phyloP scores from a whole-genome alignment of 176 grass and related monocot genomes.

The Coix lacrymajobi region DNA sequence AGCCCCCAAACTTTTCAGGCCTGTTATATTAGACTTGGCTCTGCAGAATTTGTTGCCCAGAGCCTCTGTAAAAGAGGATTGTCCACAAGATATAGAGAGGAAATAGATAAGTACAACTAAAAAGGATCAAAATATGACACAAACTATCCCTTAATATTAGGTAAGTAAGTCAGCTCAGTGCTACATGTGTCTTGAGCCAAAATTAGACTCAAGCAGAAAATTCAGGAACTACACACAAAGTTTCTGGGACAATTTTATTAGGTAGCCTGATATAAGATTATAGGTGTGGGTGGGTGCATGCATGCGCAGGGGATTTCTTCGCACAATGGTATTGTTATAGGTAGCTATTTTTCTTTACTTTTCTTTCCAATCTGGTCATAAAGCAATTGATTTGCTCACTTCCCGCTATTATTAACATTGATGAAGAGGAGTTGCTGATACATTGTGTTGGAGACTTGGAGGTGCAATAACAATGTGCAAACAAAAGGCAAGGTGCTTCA shows the following conservation, averaged over 20 bases:
- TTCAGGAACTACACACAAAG: not conserved
- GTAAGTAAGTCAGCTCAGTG: not conserved
- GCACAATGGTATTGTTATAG: not conserved
- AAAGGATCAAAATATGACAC: not conserved
- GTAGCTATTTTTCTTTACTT: not conserved
- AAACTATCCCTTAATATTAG: not conserved
- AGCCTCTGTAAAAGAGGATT: conserved; percentile 14
- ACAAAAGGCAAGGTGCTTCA: not conserved
- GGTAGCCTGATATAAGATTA: not conserved
- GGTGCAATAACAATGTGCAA: not conserved
- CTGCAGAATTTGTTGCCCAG: conserved; percentile 3
- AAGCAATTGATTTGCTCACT: not conserved
- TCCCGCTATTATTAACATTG: not conserved
- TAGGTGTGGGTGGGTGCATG: not conserved
- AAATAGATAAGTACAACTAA: not conserved
- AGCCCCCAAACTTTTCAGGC: conserved; percentile 14
- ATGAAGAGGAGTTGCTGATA: not conserved
- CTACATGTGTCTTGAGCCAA: not conserved
- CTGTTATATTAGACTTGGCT: conserved; percentile 25
- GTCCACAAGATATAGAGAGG: not conserved
- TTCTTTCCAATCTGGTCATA: not conserved
- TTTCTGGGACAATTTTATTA: not conserved
- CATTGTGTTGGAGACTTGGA: not conserved
- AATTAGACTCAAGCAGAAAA: not conserved
- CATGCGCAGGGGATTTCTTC: too few relatives aligned